These are phyloP conservation scores for Dactylellina sp. DNA, from an alignment of 2,329 filamentous ascomycete species.

Conservation along the genomic window DNA sequence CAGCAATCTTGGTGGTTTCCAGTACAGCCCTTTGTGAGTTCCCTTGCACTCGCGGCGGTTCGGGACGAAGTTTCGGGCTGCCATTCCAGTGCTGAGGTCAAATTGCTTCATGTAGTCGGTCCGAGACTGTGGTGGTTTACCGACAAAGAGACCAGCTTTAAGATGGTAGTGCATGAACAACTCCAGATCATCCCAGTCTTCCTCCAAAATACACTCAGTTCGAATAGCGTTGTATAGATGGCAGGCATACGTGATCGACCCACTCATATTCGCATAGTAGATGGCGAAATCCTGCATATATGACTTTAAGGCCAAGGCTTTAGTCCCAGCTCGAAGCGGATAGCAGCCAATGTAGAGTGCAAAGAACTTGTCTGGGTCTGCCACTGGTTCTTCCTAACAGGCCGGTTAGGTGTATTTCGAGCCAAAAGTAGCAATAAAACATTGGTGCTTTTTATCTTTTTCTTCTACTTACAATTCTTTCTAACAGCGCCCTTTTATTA, in stretches of 20 bases:
- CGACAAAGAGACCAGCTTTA: slow-evolving; percentile 1
- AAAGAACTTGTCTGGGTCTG: background rate
- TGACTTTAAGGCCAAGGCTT: background rate
- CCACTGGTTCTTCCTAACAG: background rate
- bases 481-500: background rate
- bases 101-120: slow-evolving; percentile 7
- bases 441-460: background rate
- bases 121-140: background rate
- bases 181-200: slow-evolving; percentile 11
- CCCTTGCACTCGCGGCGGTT: slow-evolving; percentile 5
- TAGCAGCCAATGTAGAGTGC: slow-evolving; percentile 2
- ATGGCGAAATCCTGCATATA: background rate
- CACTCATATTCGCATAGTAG: background rate
- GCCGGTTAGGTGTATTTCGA: background rate
- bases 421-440: background rate
- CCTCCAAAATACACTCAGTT: background rate
- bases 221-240: slow-evolving; percentile 20
- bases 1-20: background rate
- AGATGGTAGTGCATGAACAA: slow-evolving; percentile 4
- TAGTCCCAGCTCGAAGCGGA: background rate
- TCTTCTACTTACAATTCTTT: background rate
- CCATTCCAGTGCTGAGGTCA: slow-evolving; percentile 6
- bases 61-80: background rate
- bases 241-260: slow-evolving; percentile 4
- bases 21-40: background rate